Base-by-base conservation (phyloP, 2,329 filamentous ascomycete species). In the Colletotrichum sublineola region DNA sequence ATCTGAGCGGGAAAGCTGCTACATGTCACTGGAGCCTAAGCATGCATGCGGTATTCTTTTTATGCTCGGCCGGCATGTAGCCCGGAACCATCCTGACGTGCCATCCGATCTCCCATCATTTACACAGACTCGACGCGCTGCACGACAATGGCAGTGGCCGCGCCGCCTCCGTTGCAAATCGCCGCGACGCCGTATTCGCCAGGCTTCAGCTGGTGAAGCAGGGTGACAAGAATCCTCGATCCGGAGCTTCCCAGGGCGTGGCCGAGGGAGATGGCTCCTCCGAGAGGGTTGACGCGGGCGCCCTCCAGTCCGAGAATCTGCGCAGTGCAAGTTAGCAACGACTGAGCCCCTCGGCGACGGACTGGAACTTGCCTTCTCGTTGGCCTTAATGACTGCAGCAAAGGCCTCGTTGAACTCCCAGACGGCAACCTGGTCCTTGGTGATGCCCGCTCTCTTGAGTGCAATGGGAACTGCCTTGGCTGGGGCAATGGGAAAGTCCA, bases 401-500 rank as follows among this genome's bases (percentile, higher is more conserved):
- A 99, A 99, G 0, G 96, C 96, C 84, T 99, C 96, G 82, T 99
- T 99, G 83, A 99, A 97, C 82, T 98, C 96, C 96, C 96, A 98
- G 31, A 98, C 86, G 6, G 96, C 92, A 57, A 99, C 94, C 81
- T 98, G 93, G 58, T 97, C 93, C 83, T 95, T 94, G 75, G 90
- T 94, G 76, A 99, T 95, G 14, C 96, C 95, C 0, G 96, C 96
- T 69, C 95, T 89, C 82, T 95, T 89, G 63, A 99, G 87, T 14
- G 95, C 95, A 77, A 98, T 90, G 3, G 96, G 95, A 0, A 98
- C 96, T 6, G 96, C 96, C 82, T 97, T 95, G 50, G 96, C 89
- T 0, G 96, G 96, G 1, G 96, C 96, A 56, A 98, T 87, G 18
- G 96, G 95, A 85, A 99, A 99, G 83, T 99, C 96, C 46, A 98